Base-by-base conservation (phyloP, 306 rosid genomes). In the Oemleria cerasiformis region DNA sequence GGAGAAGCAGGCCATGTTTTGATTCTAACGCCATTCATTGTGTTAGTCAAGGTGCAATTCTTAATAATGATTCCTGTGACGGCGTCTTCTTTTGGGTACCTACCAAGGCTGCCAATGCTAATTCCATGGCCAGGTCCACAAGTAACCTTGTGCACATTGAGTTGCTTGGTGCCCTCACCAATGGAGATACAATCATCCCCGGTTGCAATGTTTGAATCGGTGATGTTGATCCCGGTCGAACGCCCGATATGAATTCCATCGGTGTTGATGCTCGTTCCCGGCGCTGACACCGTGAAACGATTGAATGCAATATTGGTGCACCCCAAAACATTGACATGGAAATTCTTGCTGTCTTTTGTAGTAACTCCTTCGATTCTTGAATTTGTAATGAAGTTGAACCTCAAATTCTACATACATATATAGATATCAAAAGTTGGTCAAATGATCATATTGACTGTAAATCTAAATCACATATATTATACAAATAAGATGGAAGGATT, bases 231-330 rank as follows among this genome's bases (percentile, higher is more conserved):
- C 2, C 62, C 49, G 0, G 25, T 63, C 25, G 92, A 84, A 19
- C 86, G 77, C 0, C 83, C 84, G 0, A 82, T 68, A 17, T 87
- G 87, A 3, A 87, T 78, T 16, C 86, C 92, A 47, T 87, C 89
- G 0, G 89, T 82, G 69, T 87, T 87, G 5, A 36, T 30, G 23
- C 89, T 87, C 0, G 67, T 3, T 12, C 15, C 61, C 0, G 86
- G 89, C 11, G 92, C 89, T 15, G 2, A 53, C 0, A 78, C 10
- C 8, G 43, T 74, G 11, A 82, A 30, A 30, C 36, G 36, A 4
- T 30, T 30, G 36, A 30, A 30, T 1, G 36, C 36, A 30, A 30
- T 30, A 41, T 82, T 62, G 17, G 54, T 67, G 75, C 87, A 79
- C 4, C 71, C 68, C 8, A 76, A 45, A 21, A 87, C 71, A 51